These are phyloP conservation scores for Panaeolus papilionaceus DNA, from an alignment of 768 basidiomycete species.

Conservation along the genomic window DNA sequence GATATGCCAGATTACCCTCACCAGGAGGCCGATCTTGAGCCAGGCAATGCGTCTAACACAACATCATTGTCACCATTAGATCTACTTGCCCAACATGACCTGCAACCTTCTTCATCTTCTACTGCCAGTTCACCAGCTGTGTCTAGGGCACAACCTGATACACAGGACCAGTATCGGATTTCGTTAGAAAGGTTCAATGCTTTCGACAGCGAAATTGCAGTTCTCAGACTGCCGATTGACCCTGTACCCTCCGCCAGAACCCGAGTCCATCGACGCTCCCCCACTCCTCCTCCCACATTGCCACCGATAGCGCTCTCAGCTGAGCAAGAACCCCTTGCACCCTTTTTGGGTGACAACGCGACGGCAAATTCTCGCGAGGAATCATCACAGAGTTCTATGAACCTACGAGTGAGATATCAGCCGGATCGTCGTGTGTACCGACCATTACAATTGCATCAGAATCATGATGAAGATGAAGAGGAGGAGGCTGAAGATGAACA, in stretches of 20 bases:
- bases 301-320: constrained; percentile 37
- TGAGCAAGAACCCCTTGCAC: constrained; percentile 2
- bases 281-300: constrained; percentile 40
- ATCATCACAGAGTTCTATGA: neutral
- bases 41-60: constrained; percentile 16
- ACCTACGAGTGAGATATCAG: constrained; percentile 13
- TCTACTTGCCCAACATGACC: constrained; percentile 1
- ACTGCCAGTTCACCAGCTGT: constrained; percentile 12
- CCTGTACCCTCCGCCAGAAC: constrained; percentile 33
- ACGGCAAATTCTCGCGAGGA: neutral
- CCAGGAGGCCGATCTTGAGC: constrained; percentile 20
- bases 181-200: constrained; percentile 59
- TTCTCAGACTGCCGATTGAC: constrained; percentile 44
- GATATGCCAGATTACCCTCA: constrained; percentile 54
- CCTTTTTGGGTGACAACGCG: neutral
- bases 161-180: constrained; percentile 46
- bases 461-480: constrained; percentile 2
- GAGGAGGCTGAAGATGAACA: neutral
- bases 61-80: constrained; percentile 25
- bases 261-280: constrained; percentile 27
- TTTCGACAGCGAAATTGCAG: constrained; percentile 60
- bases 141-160: constrained; percentile 13
- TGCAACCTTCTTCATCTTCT: constrained; percentile 1
- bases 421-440: constrained; percentile 12
- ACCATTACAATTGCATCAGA: constrained; percentile 8